Conservation (phyloP, 2,329 filamentous ascomycete species). For the Colletotrichum sansevieriae region DNA sequence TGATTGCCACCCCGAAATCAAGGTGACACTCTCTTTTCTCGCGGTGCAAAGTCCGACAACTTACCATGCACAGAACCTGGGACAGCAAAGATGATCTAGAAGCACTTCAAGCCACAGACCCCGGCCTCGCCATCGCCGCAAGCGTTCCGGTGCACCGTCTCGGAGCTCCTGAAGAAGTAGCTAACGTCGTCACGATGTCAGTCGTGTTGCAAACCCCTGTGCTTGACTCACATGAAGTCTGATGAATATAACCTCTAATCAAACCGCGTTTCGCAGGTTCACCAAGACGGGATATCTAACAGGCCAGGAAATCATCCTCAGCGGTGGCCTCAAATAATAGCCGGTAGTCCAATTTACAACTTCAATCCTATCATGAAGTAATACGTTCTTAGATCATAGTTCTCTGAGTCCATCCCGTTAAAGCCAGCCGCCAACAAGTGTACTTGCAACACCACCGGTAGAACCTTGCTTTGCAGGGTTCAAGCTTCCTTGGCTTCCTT, state of each 20-base stretch:
- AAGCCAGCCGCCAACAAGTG: background rate
- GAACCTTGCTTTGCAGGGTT: background rate
- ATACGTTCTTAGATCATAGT: background rate
- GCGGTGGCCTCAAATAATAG: conserved; percentile 45
- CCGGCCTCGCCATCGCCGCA: conserved; percentile 51
- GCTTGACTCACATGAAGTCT: background rate
- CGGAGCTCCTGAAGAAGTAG: conserved; percentile 52
- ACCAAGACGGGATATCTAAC: conserved; percentile 49
- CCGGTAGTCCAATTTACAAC: background rate
- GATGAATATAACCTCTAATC: conserved; percentile 3
- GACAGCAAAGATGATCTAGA: conserved; percentile 48
- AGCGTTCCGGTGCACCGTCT: conserved; percentile 52
- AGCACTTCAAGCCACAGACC: conserved; percentile 47
- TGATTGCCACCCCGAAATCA: conserved; percentile 51
- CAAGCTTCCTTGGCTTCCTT: background rate
- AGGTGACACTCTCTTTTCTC: conserved; percentile 42
- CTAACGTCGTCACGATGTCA: conserved; percentile 51
- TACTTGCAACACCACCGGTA: background rate
- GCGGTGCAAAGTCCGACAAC: too few species aligned
- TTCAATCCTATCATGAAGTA: background rate
- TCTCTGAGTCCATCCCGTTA: background rate
- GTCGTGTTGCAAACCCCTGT: conserved; percentile 32
- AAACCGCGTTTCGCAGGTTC: conserved; percentile 43
- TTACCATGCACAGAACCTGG: conserved; percentile 46
- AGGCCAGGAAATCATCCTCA: conserved; percentile 47